Evolutionary conservation across 2,329 filamentous ascomycete species (phyloP).

Genomic region (Sordariomycetes sp.): DNA sequence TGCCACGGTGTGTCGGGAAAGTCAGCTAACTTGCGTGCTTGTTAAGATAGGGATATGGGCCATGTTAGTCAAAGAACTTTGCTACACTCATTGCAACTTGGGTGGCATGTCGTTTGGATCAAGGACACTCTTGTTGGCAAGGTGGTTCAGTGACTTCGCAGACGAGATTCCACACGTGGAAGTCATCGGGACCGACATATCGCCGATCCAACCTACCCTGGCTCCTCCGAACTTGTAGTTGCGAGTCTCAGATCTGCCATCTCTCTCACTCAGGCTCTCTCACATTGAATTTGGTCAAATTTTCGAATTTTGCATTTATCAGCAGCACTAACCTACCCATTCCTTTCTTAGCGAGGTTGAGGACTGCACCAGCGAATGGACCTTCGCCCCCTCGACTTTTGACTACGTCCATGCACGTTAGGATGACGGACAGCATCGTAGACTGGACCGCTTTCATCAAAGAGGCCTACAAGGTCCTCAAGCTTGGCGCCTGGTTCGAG

Average conservation of each 20-base stretch:
- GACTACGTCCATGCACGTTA: constrained; percentile 46
- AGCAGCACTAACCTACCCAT: background rate
- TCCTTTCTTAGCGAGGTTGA: constrained; percentile 32
- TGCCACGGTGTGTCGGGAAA: no score
- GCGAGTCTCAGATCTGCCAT: constrained; percentile 24
- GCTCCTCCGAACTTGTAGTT: constrained; percentile 26
- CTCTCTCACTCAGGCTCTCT: constrained; percentile 19
- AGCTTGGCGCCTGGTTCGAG: background rate
- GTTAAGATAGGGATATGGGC: background rate
- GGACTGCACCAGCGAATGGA: constrained; percentile 20
- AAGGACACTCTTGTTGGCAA: constrained; percentile 21
- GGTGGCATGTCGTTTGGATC: background rate
- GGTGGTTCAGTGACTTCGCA: constrained; percentile 20
- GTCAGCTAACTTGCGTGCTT: background rate
- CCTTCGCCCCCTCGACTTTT: constrained; percentile 25
- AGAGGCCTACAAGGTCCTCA: constrained; percentile 20
- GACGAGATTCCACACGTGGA: constrained; percentile 23
- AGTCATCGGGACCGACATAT: constrained; percentile 39
- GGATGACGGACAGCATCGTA: constrained; percentile 41
- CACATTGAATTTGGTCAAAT: no score
- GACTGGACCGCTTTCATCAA: constrained; percentile 41
- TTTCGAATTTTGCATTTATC: background rate
- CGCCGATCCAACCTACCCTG: constrained; percentile 40
- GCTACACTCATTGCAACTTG: background rate
- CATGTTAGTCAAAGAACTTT: constrained; percentile 10